A percentile compares a stretch with the other conserved stretches of the same genome.
Conservation (phyloP, 768 basidiomycete species). For the Tylopilus subfusipes region DNA sequence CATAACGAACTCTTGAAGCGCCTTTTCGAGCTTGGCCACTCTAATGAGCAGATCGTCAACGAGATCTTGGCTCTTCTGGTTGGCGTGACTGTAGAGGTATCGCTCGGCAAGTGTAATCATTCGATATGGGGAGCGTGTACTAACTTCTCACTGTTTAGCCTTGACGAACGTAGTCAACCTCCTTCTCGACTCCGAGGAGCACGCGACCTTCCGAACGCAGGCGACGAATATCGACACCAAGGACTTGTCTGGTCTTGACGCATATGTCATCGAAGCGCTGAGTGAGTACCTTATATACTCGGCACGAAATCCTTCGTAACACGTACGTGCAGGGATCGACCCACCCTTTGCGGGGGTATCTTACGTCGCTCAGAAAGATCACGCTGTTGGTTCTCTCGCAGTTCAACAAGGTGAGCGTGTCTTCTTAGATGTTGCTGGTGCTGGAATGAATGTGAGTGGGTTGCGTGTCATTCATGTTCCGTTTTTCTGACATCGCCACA, state of each 20-base stretch:
- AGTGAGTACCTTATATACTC: constrained; percentile 43
- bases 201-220: constrained; percentile 35
- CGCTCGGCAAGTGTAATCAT: constrained; percentile 47
- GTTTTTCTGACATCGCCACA: constrained; percentile 22
- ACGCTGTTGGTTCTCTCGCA: constrained; percentile 38
- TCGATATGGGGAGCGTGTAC: not conserved
- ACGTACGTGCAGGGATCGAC: constrained; percentile 50
- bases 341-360: constrained; percentile 70
- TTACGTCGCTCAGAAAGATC: constrained; percentile 49
- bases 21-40: constrained; percentile 52
- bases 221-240: constrained; percentile 31
- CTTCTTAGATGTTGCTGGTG: constrained; percentile 59
- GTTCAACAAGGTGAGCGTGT: constrained; percentile 50
- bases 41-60: constrained; percentile 62
- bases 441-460: constrained; percentile 53
- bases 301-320: not conserved
- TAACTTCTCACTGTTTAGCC: constrained; percentile 35
- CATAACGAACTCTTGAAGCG: constrained; percentile 54
- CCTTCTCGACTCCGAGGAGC: constrained; percentile 52
- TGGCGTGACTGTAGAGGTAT: constrained; percentile 62
- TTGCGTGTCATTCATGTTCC: not conserved
- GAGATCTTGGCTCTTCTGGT: constrained; percentile 70
- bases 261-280: constrained; percentile 64
- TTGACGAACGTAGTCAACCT: constrained; percentile 64
- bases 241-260: constrained; percentile 43